Base-by-base conservation (phyloP, 192 early-diverging fungal species). In the Backusella parvicylindrica region DNA sequence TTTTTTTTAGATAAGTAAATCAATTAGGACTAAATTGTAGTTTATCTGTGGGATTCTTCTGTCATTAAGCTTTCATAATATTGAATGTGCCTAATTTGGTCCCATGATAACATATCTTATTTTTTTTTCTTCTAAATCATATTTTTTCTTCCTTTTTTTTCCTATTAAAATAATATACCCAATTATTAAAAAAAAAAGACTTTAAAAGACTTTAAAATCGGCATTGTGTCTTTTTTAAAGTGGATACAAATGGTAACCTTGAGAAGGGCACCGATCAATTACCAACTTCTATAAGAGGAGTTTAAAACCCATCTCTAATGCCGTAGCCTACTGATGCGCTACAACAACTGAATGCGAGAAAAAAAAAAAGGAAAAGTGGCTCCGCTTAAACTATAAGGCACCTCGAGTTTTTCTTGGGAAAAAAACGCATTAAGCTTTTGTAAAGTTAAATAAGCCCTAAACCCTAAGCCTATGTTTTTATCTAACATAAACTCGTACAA, bases 361-460 rank as follows among this genome's bases (percentile, higher is more conserved):
- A 23, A 56, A 56, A 23, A 53, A 21, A 50, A 26, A 2, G 12
- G 23, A 21, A 50, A 26, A 2, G 12, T 60, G 53, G 11, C 53
- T 26, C 53, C 53, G 53, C 53, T 13, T 60, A 60, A 60, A 60
- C 26, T 60, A 60, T 60, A 60, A 60, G 53, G 53, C 53, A 13
- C 11, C 53, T 60, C 23, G 53, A 60, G 53, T 60, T 60, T n/a
- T 60, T 60, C 53, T 60, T 60, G 53, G 53, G 53, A 60, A 60
- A 60, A 60, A 60, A 60, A 60, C 11, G 9, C 26, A 26, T 60
- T 26, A 26, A 13, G 11, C 9, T 60, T 60, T 60, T 3, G 3
- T 60, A 26, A 60, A 56, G 53, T 12, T 56, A 13, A 26, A 26
- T 53, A 53, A 53, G 9, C 50, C n/a, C 7, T 53, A 21, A 21